These are phyloP conservation scores for Penicillium brevicompactum DNA, from an alignment of 2,329 filamentous ascomycete genomes.

Conservation along the genomic window DNA sequence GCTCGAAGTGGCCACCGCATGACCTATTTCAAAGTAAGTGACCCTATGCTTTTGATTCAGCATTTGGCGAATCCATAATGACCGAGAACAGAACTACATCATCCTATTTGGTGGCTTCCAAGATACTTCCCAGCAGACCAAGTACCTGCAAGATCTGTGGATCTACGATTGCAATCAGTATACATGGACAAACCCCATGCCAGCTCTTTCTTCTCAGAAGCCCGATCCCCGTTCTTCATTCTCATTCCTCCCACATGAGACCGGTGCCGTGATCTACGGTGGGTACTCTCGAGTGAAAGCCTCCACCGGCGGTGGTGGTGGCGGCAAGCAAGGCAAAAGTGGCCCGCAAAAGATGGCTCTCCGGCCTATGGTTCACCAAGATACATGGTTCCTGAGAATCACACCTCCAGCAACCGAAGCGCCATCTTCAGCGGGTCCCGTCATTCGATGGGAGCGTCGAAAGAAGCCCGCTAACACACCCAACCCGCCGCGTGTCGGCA, in stretches of 20 bases:
- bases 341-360: constrained; percentile 69
- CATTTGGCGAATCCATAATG: not conserved
- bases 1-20: constrained; percentile 91
- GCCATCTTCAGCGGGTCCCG: constrained; percentile 65
- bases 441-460: constrained; percentile 84
- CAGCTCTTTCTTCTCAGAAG: constrained; percentile 79
- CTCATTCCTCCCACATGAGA: constrained; percentile 85
- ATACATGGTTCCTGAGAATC: constrained; percentile 90
- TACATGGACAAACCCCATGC: constrained; percentile 75
- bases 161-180: constrained; percentile 90
- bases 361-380: constrained; percentile 87
- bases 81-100: constrained; percentile 69
- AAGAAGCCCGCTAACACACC: constrained; percentile 92
- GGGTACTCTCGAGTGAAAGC: constrained; percentile 92
- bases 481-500: constrained; percentile 78
- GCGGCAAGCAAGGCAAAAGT: constrained; percentile 64
- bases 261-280: constrained; percentile 85
- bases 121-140: constrained; percentile 91
- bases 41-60: not conserved
- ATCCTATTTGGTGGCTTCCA: constrained; percentile 96
- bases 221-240: constrained; percentile 91
- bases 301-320: constrained; percentile 50
- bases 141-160: constrained; percentile 92
- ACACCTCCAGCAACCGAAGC: constrained; percentile 70
- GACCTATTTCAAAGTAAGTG: constrained; percentile 78